Evolutionary conservation across 495 filamentous ascomycete genomes (phyloP).

Genomic region (Penicillium angulare): DNA sequence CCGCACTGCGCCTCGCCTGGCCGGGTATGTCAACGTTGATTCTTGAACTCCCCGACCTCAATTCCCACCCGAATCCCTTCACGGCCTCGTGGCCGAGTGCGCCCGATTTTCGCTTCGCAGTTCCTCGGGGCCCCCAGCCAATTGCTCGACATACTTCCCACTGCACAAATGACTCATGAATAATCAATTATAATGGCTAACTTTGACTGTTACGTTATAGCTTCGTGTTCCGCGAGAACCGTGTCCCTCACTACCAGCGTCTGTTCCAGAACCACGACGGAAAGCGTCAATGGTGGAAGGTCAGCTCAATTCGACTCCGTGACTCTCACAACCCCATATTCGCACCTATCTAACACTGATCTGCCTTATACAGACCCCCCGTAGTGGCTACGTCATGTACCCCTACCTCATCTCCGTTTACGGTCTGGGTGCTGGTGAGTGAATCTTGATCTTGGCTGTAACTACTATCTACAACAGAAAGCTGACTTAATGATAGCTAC

Average conservation of each 20-base stretch:
- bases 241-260: constrained; percentile 79
- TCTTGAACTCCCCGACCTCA: not conserved
- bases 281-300: constrained; percentile 82
- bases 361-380: constrained; percentile 49
- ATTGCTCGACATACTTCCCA: constrained; percentile 16
- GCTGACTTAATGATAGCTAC: constrained; percentile 41
- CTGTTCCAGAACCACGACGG: constrained; percentile 80
- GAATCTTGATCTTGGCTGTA: constrained; percentile 42
- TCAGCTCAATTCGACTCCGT: constrained; percentile 45
- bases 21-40: constrained; percentile 36
- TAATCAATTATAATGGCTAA: constrained; percentile 11
- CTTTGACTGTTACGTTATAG: constrained; percentile 30
- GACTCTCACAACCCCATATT: not conserved
- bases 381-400: constrained; percentile 63
- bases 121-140: constrained; percentile 15
- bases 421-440: constrained; percentile 50
- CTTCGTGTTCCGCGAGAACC: constrained; percentile 79
- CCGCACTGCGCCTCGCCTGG: constrained; percentile 48
- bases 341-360: constrained; percentile 13
- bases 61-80: not conserved
- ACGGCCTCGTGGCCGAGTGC: constrained; percentile 8
- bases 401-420: constrained; percentile 74
- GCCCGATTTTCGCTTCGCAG: constrained; percentile 19
- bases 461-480: constrained; percentile 3
- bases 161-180: not conserved